phyloP scores from a whole-genome alignment of 192 early-diverging fungal genomes.

The Backusella mclennaniae region DNA sequence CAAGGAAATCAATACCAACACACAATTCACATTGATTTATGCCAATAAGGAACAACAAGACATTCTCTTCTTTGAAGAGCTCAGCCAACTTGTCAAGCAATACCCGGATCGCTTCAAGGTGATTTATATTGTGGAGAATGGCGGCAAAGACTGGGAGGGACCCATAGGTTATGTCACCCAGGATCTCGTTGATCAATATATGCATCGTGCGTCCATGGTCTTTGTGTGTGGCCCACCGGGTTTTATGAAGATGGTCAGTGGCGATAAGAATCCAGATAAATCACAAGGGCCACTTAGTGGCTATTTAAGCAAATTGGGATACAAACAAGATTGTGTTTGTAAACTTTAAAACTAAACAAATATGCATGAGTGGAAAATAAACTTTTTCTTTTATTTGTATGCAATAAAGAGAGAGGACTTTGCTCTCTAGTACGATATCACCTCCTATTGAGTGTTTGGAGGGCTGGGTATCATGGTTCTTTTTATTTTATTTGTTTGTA shows the following conservation, averaged over 20 bases:
- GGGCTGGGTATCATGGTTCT: not conserved
- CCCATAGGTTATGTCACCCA: conserved; percentile 74
- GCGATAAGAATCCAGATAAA: conserved; percentile 76
- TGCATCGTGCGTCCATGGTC: conserved; percentile 52
- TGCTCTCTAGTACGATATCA: not conserved
- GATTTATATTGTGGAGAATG: conserved; percentile 62
- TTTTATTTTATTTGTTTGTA: not conserved
- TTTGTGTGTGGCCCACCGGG: conserved; percentile 57
- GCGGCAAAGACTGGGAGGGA: conserved; percentile 64
- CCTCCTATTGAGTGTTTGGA: not conserved
- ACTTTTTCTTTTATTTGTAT: not conserved
- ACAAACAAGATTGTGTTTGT: conserved; percentile 17
- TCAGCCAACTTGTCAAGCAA: conserved; percentile 53
- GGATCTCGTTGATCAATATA: conserved; percentile 63
- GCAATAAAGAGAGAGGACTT: not conserved
- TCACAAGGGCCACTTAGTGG: conserved; percentile 83
- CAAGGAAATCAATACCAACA: conserved; percentile 54
- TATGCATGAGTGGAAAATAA: not conserved
- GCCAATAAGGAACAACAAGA: conserved; percentile 67
- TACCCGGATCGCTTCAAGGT: conserved; percentile 66
- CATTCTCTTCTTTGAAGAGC: conserved; percentile 60
- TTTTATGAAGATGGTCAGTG: conserved; percentile 71
- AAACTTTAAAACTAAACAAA: not conserved
- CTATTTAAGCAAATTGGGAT: conserved; percentile 60
- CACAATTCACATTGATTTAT: conserved; percentile 67